phyloP scores from a whole-genome alignment of 768 basidiomycete species.

The Collybiopsis confluens region DNA sequence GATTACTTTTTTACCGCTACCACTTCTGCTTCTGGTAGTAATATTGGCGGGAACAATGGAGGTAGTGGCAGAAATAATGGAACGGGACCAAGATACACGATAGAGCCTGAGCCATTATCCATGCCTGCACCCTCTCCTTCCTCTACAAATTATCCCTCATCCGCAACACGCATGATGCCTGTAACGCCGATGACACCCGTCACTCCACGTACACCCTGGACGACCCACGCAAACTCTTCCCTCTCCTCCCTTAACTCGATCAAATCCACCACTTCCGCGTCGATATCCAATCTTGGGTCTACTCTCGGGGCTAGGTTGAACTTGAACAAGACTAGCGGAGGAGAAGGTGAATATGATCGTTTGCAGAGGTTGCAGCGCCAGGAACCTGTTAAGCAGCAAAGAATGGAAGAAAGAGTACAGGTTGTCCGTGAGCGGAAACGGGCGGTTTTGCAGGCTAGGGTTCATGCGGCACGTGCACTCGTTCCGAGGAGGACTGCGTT shows the following conservation, averaged over 20 bases:
- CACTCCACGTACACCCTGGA: slow-evolving; percentile 13
- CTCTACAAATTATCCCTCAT: slow-evolving; percentile 1
- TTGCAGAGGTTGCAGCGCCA: not conserved
- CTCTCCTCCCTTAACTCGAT: not conserved
- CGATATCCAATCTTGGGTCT: not conserved
- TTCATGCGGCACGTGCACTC: slow-evolving; percentile 56
- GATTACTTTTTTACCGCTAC: too few species aligned
- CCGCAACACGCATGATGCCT: slow-evolving; percentile 10
- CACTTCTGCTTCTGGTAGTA: too few species aligned
- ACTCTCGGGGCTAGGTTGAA: not conserved
- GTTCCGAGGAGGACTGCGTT: slow-evolving; percentile 56
- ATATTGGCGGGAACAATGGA: too few species aligned
- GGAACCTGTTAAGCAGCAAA: not conserved
- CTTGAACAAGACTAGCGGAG: not conserved
- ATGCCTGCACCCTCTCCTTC: not conserved
- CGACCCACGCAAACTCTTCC: slow-evolving; percentile 11
- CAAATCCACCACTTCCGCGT: slow-evolving; percentile 1
- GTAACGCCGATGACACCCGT: not conserved
- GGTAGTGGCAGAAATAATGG: not conserved
- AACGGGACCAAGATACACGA: not conserved
- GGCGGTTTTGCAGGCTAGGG: slow-evolving; percentile 55
- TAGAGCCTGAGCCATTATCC: not conserved
- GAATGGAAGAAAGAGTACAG: slow-evolving; percentile 14
- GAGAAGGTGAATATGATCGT: not conserved
- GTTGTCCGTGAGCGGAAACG: slow-evolving; percentile 54